Base-by-base conservation (phyloP, 1,139 yeast genomes). In the Pichia terricola region DNA sequence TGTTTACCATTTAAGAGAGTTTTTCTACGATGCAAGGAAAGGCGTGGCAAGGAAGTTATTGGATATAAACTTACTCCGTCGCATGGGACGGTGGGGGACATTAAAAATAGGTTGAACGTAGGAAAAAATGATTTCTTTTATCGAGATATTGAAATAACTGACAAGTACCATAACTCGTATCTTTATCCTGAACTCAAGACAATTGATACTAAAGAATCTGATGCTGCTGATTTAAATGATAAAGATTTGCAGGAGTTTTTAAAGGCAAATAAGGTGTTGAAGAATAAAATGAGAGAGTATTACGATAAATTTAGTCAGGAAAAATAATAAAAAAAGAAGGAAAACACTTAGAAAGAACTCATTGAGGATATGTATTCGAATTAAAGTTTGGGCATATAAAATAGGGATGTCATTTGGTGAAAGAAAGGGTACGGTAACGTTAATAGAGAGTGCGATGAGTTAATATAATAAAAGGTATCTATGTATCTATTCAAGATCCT, bases 1-100 rank as follows among this genome's bases (percentile, higher is more conserved):
- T 62, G 66, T 48, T 45, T 62, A 16, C 66, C 66, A 8, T 62
- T 62, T 43, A 60, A 54, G 39, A 45, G 66, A n/a, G 35, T 61
- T 3, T 62, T 62, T 52, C 55, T 61, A 16, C 45, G 62, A 41
- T 62, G 66, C 48, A 44, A 52, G 30, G 62, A 58, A 26, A 31
- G 44, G 4, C 46, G 44, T 9, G 39, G 53, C 16, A 45, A 47
- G 27, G 62, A 53, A 38, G 48, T 57, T 4, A 50, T 54, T 26
- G 63, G 63, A 9, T 58, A 55, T 45, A 58, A 54, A 39, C 41
- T 58, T 6, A 34, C 35, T 6, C 35, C 58, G 53, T 41, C 26
- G 16, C 37, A 16, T 35, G 9, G 50, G 39, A 32, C 43, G 42
- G 10, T 8, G 33, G 28, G 41, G 5, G 40, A 41, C 9, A 39